Conservation (phyloP, 2,329 filamentous ascomycete genomes). For the Penicillium olsonii region DNA sequence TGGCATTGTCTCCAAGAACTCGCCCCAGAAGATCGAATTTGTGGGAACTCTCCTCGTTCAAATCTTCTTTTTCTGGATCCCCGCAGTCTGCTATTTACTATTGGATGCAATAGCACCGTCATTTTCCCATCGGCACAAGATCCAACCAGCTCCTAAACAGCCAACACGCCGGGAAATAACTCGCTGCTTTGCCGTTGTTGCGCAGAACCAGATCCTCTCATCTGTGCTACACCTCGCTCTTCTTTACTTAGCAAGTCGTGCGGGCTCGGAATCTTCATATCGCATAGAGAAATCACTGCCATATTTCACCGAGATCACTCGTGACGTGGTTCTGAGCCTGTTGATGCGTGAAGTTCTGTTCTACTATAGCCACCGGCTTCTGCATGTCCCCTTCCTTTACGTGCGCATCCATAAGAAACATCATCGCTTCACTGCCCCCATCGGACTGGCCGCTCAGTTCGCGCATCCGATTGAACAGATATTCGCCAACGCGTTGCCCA, state of each 20-base stretch:
- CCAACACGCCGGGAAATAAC: constrained; percentile 49
- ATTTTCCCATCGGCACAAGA: constrained; percentile 56
- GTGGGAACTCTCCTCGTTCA: constrained; percentile 28
- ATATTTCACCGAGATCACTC: constrained; percentile 34
- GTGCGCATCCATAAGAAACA: constrained; percentile 57
- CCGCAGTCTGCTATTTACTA: constrained; percentile 41
- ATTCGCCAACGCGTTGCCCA: constrained; percentile 55
- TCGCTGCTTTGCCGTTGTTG: constrained; percentile 48
- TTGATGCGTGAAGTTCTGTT: constrained; percentile 54
- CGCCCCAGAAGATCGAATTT: constrained; percentile 29
- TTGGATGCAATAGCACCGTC: constrained; percentile 49
- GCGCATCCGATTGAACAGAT: constrained; percentile 60
- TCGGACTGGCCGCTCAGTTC: constrained; percentile 59
- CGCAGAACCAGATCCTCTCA: constrained; percentile 52
- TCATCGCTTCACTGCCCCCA: constrained; percentile 58
- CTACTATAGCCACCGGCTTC: constrained; percentile 58
- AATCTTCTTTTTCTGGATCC: constrained; percentile 28
- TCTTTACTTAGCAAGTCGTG: constrained; percentile 16
- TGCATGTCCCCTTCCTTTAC: constrained; percentile 55
- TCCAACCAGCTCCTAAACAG: constrained; percentile 55
- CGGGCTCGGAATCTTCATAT: constrained; percentile 32
- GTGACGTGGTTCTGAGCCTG: constrained; percentile 47
- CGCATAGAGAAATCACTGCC: constrained; percentile 45
- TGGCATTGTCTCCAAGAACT: constrained; percentile 19
- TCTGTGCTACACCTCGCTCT: constrained; percentile 35